Evolutionary conservation across 2,329 filamentous ascomycete genomes (phyloP), one percentile per base, ranked within the genome.

Genomic region (Raffaelea ambrosiae): DNA sequence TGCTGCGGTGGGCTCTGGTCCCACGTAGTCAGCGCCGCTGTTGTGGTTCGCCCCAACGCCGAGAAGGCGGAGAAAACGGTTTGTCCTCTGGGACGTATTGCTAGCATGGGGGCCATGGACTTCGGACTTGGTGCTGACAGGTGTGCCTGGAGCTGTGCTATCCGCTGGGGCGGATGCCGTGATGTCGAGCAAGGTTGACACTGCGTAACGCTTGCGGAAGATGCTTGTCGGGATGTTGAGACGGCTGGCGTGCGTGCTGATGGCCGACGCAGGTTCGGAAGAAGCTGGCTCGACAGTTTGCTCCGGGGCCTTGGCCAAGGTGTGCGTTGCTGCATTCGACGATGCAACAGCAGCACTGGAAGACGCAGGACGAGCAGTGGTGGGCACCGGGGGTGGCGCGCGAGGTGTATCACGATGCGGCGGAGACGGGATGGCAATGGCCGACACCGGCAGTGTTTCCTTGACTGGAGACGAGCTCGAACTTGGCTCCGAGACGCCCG

Each of bases 41-140:
- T 51, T 59, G 19, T 58, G 54, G 26, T 38, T 38, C 7, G 35
- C 8, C 16, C 59, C 64, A 5, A 68, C 51, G 48, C 62, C 67
- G 14, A 73, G 54, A 23, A 74, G 55, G 10, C 69, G 63, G 41
- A 67, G 63, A 2, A 73, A 55, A 49, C 64, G 68, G 47, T 61
- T 63, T 1, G 61, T 60, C 36, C 64, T 68, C 46, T 63, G 63
- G 14, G 59, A 49, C 4, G 61, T 60, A 43, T 58, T 65, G 1
- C 62, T 59, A 62, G 48, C 2, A 58, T 50, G 1, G 65, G 66
- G 16, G 45, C 53, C 1, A 64, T 60, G 3, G 51, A 5, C 53
- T 21, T 61, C 61, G 3, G 61, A 61, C 11, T 47, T 51, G 1
- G 53, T 50, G 43, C 57, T 63, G 7, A 47, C 51, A 5, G 62